Evolutionary conservation across 768 basidiomycete species (phyloP), one percentile per base, ranked within the genome.

Genomic region (Hericium coralloides): DNA sequence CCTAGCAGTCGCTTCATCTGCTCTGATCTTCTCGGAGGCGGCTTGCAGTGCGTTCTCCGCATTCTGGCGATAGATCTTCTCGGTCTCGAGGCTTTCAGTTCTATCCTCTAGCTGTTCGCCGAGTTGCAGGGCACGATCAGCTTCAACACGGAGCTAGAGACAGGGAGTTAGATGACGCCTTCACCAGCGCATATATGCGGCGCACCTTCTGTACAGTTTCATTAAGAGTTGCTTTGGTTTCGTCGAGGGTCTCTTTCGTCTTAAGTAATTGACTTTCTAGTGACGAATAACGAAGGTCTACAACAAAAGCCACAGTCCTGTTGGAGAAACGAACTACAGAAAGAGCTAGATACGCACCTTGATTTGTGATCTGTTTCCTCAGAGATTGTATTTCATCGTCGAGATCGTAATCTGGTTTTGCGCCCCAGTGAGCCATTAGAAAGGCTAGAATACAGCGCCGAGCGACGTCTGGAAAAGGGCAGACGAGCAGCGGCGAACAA

Each of bases 331-430:
- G 18, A 26, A 36, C 22, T 20, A 20, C 23, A 10, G 3, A 22
- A 23, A 2, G 41, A 39, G 39, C 26, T 26, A 39, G 23, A 14
- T 7, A 17, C 20, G 17, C 15, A 61, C 62, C 62, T 61, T 63
- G 62, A 22, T 63, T 60, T 15, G 60, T 53, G 47, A 63, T 63
- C 2, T 56, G 62, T 45, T 55, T 63, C 62, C 61, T 63, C 14
- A 63, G 50, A 12, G 41, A 9, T 37, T 58, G 15, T 15, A 61
- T 54, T 26, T 61, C 62, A 25, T 63, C 62, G 17, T 63, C 62
- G 17, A 60, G 55, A 48, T 63, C 62, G 17, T 47, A 49, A 58
- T 63, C 62, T 41, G 62, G 60, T 38, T 58, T 56, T 26, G 60
- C 56, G 31, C 41, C 58, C 60, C 59, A 63, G 20, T 49, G 53